These are phyloP conservation scores for Acephala macrosclerotiorum DNA, from an alignment of 2,329 filamentous ascomycete genomes.

Conservation along the genomic window DNA sequence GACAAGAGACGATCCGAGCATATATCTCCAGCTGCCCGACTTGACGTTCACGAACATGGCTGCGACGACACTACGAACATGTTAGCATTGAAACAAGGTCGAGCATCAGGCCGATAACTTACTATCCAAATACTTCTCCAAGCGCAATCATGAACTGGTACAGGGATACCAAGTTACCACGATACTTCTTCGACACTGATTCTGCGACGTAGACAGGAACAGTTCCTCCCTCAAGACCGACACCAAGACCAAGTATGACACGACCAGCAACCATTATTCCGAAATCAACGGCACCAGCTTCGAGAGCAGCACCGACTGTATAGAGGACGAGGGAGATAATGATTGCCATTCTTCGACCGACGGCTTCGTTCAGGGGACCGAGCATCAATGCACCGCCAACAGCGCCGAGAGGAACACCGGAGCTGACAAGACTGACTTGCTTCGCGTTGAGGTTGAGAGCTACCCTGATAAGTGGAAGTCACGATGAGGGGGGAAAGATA, in stretches of 20 bases:
- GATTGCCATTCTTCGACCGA: slow-evolving; percentile 73
- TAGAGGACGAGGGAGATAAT: slow-evolving; percentile 74
- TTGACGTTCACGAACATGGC: slow-evolving; percentile 74
- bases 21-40: slow-evolving; percentile 75
- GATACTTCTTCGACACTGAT: slow-evolving; percentile 69
- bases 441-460: slow-evolving; percentile 61
- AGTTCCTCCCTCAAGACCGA: slow-evolving; percentile 77
- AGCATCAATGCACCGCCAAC: slow-evolving; percentile 74
- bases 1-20: slow-evolving; percentile 74
- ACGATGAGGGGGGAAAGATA: background rate
- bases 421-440: slow-evolving; percentile 72
- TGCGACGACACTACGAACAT: slow-evolving; percentile 58
- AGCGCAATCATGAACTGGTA: slow-evolving; percentile 82
- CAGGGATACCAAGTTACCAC: slow-evolving; percentile 76
- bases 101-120: background rate
- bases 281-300: slow-evolving; percentile 72
- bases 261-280: slow-evolving; percentile 75
- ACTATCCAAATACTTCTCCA: slow-evolving; percentile 75
- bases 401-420: slow-evolving; percentile 75
- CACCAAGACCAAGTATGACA: slow-evolving; percentile 73
- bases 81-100: background rate
- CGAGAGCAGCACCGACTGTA: slow-evolving; percentile 72
- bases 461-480: slow-evolving; percentile 18
- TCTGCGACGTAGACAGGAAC: slow-evolving; percentile 80
- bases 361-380: slow-evolving; percentile 70